Conservation (phyloP, 2,329 filamentous ascomycete genomes). For the Pseudocercospora eumusae region DNA sequence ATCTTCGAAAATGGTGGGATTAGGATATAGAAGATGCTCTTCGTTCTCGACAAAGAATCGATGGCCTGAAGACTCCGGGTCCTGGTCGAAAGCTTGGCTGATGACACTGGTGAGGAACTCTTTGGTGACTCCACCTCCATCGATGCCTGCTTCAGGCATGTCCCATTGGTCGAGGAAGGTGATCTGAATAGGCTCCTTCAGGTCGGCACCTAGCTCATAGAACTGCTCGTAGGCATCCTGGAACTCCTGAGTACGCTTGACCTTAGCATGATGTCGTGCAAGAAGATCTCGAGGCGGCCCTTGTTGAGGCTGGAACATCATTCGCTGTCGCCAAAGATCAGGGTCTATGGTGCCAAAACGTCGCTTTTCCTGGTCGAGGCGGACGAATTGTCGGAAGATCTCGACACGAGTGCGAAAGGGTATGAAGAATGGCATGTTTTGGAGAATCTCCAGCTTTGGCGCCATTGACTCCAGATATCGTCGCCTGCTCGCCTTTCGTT, state of each 20-base stretch:
- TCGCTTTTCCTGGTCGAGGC: slow-evolving; percentile 72
- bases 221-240: slow-evolving; percentile 84
- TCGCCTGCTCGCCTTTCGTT: slow-evolving; percentile 67
- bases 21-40: slow-evolving; percentile 84
- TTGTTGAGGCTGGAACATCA: slow-evolving; percentile 37
- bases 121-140: slow-evolving; percentile 95
- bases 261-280: slow-evolving; percentile 69
- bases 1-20: slow-evolving; percentile 60
- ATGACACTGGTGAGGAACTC: slow-evolving; percentile 92
- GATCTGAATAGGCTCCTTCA: slow-evolving; percentile 96
- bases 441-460: slow-evolving; percentile 83
- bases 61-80: slow-evolving; percentile 35
- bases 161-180: slow-evolving; percentile 93
- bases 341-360: slow-evolving; percentile 69
- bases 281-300: slow-evolving; percentile 46
- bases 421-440: slow-evolving; percentile 96
- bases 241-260: slow-evolving; percentile 77
- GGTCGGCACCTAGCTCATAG: slow-evolving; percentile 73
- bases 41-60: slow-evolving; percentile 78
- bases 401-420: slow-evolving; percentile 88
- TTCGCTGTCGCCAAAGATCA: slow-evolving; percentile 68
- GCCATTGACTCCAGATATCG: slow-evolving; percentile 76
- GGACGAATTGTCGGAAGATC: slow-evolving; percentile 92
- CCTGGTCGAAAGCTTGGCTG: slow-evolving; percentile 73
- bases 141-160: slow-evolving; percentile 85